A percentile compares a stretch with the other conserved stretches of the same genome.
Conservation (phyloP, 352 stramenopile genomes). For the Globisporangium paroecandrum region DNA sequence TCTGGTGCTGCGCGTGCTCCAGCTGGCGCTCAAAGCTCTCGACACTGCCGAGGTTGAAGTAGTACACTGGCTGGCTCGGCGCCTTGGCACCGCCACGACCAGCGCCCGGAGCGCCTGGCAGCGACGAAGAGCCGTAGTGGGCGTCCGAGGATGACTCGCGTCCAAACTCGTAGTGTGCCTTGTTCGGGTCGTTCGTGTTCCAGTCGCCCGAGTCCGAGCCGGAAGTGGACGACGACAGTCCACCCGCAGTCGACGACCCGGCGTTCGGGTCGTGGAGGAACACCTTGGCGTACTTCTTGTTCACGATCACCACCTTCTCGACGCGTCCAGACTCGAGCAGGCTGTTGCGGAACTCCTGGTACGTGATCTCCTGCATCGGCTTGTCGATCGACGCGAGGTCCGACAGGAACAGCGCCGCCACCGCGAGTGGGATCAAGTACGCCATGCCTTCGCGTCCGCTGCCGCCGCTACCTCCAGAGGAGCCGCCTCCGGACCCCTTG, state of each 20-base stretch:
- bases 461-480: constrained; percentile 31
- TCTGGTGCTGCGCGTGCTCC: constrained; percentile 93
- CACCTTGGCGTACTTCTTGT: constrained; percentile 91
- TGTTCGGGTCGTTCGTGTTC: constrained; percentile 28
- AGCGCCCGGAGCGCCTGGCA: constrained; percentile 3
- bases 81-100: constrained; percentile 18
- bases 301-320: constrained; percentile 88
- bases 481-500: constrained; percentile 29
- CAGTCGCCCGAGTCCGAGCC: constrained; percentile 30
- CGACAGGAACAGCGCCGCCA: constrained; percentile 72
- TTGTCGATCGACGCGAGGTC: constrained; percentile 74
- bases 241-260: not conserved
- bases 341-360: constrained; percentile 88
- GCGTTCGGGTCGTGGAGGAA: constrained; percentile 56
- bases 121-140: constrained; percentile 20
- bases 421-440: constrained; percentile 69
- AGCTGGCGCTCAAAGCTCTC: constrained; percentile 98
- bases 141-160: constrained; percentile 16
- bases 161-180: constrained; percentile 28
- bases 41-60: constrained; percentile 98
- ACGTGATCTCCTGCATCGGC: constrained; percentile 89
- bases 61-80: constrained; percentile 55
- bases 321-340: constrained; percentile 83
- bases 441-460: constrained; percentile 57
- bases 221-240: constrained; percentile 10